These are phyloP conservation scores for Saccharomycopsis guyanensis DNA, from an alignment of 805 yeast genomes.

Conservation along the genomic window DNA sequence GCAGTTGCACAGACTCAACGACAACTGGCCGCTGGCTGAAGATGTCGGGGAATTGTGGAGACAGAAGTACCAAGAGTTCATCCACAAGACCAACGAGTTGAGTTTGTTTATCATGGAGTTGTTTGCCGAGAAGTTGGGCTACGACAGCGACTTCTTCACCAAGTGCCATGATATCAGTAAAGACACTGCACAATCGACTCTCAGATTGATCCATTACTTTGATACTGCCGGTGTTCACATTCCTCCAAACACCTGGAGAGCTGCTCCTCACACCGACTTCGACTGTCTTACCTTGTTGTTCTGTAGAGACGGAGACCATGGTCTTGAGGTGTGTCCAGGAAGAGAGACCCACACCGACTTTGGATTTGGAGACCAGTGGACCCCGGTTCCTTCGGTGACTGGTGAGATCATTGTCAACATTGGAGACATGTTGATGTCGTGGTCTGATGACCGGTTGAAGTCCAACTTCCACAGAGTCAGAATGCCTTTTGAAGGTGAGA, in stretches of 20 bases:
- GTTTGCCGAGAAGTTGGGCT: slow-evolving; percentile 29
- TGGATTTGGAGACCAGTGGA: slow-evolving; percentile 31
- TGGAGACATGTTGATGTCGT: slow-evolving; percentile 34
- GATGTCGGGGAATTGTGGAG: slow-evolving; percentile 29
- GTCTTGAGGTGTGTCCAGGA: slow-evolving; percentile 33
- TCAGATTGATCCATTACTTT: slow-evolving; percentile 30
- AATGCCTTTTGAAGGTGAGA: slow-evolving; percentile 26
- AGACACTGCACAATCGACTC: slow-evolving; percentile 30
- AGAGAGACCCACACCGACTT: slow-evolving; percentile 31
- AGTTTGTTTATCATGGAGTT: slow-evolving; percentile 26
- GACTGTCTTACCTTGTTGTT: slow-evolving; percentile 30
- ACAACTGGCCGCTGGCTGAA: slow-evolving; percentile 28
- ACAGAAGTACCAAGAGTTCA: slow-evolving; percentile 22
- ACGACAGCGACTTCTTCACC: slow-evolving; percentile 25
- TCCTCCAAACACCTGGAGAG: slow-evolving; percentile 28
- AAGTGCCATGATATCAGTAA: slow-evolving; percentile 26
- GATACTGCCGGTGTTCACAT: slow-evolving; percentile 22
- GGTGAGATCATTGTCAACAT: slow-evolving; percentile 32
- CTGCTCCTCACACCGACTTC: slow-evolving; percentile 33
- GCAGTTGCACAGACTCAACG: slow-evolving; percentile 27
- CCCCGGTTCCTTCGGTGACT: slow-evolving; percentile 29
- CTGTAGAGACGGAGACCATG: slow-evolving; percentile 31
- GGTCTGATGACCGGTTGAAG: slow-evolving; percentile 31
- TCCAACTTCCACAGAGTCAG: slow-evolving; percentile 32
- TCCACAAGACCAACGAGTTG: slow-evolving; percentile 25